Evolutionary conservation across 208 protist genomes (phyloP).

Genomic region (Crithidia brevicula): DNA sequence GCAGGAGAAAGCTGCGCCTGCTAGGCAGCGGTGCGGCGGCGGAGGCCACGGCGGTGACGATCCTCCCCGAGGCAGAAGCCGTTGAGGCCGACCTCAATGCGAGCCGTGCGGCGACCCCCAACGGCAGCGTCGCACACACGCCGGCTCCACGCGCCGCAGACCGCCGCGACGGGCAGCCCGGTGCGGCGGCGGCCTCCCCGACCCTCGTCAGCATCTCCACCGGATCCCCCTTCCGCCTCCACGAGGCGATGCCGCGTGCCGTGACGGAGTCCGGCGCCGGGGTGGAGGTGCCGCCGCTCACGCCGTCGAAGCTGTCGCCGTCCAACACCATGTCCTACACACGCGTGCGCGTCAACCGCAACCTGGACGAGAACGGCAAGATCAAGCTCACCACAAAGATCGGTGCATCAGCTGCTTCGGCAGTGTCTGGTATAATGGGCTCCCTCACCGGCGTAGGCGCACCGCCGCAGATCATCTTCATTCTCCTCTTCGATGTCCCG

Average conservation of each 20-base stretch:
- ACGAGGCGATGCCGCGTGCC: slow-evolving; percentile 25
- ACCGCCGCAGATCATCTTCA: slow-evolving; percentile 54
- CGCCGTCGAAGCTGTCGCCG: slow-evolving; percentile 36
- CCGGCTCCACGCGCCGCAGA: not conserved
- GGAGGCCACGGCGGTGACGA: slow-evolving; percentile 11
- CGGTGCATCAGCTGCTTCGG: slow-evolving; percentile 24
- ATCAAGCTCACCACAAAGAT: slow-evolving; percentile 40
- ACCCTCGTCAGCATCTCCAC: slow-evolving; percentile 29
- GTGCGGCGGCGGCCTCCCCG: not conserved
- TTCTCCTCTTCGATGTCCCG: slow-evolving; percentile 46
- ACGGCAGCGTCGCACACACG: not conserved
- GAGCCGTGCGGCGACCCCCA: slow-evolving; percentile 10
- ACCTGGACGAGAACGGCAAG: slow-evolving; percentile 40
- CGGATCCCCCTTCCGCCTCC: slow-evolving; percentile 26
- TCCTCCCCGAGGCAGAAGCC: slow-evolving; percentile 20
- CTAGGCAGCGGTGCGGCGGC: slow-evolving; percentile 1
- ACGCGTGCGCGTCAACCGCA: slow-evolving; percentile 48
- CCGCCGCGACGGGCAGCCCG: not conserved
- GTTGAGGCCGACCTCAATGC: slow-evolving; percentile 14
- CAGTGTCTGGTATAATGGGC: slow-evolving; percentile 40
- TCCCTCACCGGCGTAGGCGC: slow-evolving; percentile 48
- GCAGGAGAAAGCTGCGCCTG: slow-evolving; percentile 15
- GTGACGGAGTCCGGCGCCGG: slow-evolving; percentile 26
- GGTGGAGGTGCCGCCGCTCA: slow-evolving; percentile 20
- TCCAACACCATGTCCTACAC: slow-evolving; percentile 40